Percentiles rank a stretch among this genome's conserved stretches.
Evolutionary conservation across 1,284 basidiomycete genomes (phyloP).

Genomic region (Singerocomus inundabilis): DNA sequence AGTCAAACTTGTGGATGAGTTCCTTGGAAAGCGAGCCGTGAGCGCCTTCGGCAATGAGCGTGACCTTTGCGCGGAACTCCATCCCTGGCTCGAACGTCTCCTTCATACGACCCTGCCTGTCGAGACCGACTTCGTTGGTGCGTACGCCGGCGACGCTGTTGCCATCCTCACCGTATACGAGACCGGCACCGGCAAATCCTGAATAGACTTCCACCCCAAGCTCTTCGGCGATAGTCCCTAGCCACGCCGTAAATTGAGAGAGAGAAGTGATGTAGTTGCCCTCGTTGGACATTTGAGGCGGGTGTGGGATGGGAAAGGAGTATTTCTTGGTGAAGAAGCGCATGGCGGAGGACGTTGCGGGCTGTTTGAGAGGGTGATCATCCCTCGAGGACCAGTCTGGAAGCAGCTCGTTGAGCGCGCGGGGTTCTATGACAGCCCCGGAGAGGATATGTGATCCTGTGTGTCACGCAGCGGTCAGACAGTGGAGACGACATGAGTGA

Average conservation of each 20-base stretch:
- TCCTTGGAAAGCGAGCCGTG: slow-evolving; percentile 91
- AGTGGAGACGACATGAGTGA: background rate
- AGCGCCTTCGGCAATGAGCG: slow-evolving; percentile 94
- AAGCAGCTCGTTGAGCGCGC: slow-evolving; percentile 88
- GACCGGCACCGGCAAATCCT: slow-evolving; percentile 88
- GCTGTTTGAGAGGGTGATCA: slow-evolving; percentile 72
- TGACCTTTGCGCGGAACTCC: slow-evolving; percentile 93
- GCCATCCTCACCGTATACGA: slow-evolving; percentile 74
- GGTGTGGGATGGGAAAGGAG: slow-evolving; percentile 89
- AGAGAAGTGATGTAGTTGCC: slow-evolving; percentile 95
- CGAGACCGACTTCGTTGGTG: slow-evolving; percentile 95
- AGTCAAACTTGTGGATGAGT: slow-evolving; percentile 74
- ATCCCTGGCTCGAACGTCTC: slow-evolving; percentile 95
- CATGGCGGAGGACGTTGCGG: slow-evolving; percentile 83
- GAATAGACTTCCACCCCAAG: slow-evolving; percentile 98
- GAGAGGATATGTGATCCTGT: slow-evolving; percentile 93
- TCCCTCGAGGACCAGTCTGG: slow-evolving; percentile 75
- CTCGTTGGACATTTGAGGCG: slow-evolving; percentile 95
- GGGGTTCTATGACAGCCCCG: slow-evolving; percentile 93
- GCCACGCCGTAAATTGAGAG: slow-evolving; percentile 87
- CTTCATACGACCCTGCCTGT: slow-evolving; percentile 78
- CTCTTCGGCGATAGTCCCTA: slow-evolving; percentile 86
- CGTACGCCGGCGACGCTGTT: slow-evolving; percentile 77
- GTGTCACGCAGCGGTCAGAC: slow-evolving; percentile 1
- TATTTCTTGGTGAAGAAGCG: slow-evolving; percentile 75